Evolutionary conservation across 371 early-diverging fungal genomes (phyloP).

Genomic region (Phascolomyces articulosus): DNA sequence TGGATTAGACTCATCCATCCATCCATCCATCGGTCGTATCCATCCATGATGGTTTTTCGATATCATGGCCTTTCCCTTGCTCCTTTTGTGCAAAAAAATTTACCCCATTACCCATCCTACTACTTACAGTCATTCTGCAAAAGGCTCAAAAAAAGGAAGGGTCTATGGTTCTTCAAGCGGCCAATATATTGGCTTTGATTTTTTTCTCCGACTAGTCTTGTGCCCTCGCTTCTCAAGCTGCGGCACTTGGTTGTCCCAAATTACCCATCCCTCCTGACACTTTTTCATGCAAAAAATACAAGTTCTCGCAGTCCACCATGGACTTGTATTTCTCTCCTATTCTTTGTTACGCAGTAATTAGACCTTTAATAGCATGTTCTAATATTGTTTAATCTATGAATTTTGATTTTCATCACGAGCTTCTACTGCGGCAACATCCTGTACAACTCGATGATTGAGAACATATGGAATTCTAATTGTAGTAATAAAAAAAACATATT

Average conservation of each 20-base stretch:
- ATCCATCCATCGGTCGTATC: not conserved
- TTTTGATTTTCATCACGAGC: too few species aligned
- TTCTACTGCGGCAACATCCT: too few species aligned
- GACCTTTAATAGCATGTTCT: too few species aligned
- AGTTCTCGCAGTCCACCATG: too few species aligned
- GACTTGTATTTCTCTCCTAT: too few species aligned
- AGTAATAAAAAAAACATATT: too few species aligned
- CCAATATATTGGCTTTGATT: not conserved
- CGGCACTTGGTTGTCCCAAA: not conserved
- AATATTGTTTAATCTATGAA: too few species aligned
- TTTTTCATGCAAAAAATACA: not conserved
- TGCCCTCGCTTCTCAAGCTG: not conserved
- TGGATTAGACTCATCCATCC: not conserved
- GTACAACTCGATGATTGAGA: too few species aligned
- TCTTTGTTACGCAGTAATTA: too few species aligned
- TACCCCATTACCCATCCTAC: not conserved
- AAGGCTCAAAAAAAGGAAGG: conserved; percentile 7
- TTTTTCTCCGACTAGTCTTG: conserved; percentile 5
- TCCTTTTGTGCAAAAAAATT: not conserved
- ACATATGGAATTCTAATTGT: too few species aligned
- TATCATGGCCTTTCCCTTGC: not conserved
- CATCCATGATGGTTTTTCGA: not conserved
- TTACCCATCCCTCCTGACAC: not conserved
- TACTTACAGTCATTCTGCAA: conserved; percentile 6
- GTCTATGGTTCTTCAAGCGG: not conserved